phyloP scores from a whole-genome alignment of 2,329 filamentous ascomycete genomes.

The Talaromyces rugulosus region DNA sequence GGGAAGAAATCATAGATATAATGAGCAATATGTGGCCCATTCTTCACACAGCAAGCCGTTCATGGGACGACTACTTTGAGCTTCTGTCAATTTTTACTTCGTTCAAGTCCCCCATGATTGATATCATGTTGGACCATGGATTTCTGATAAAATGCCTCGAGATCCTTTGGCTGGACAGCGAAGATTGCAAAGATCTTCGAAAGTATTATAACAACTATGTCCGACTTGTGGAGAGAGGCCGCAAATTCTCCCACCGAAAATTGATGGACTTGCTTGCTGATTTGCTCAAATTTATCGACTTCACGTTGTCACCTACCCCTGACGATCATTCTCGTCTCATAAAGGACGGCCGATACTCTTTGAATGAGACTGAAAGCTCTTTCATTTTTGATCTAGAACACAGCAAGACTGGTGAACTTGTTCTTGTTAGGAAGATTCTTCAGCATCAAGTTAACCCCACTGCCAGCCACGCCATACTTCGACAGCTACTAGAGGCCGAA shows the following conservation, averaged over 20 bases:
- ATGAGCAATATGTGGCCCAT: slow-evolving; percentile 57
- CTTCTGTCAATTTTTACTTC: slow-evolving; percentile 64
- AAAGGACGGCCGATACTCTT: slow-evolving; percentile 27
- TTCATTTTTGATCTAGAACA: slow-evolving; percentile 31
- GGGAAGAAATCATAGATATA: slow-evolving; percentile 38
- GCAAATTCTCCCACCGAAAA: slow-evolving; percentile 40
- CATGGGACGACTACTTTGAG: slow-evolving; percentile 74
- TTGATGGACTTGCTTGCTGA: slow-evolving; percentile 39
- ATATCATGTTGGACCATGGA: slow-evolving; percentile 56
- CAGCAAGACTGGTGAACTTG: slow-evolving; percentile 29
- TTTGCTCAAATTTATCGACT: slow-evolving; percentile 36
- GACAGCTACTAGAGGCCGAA: slow-evolving; percentile 52
- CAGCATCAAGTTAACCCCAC: slow-evolving; percentile 54
- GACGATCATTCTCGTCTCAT: slow-evolving; percentile 21
- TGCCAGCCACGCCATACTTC: slow-evolving; percentile 55
- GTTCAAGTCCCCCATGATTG: slow-evolving; percentile 57
- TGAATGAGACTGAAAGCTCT: slow-evolving; percentile 30
- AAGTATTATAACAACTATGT: slow-evolving; percentile 49
- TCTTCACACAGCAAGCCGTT: slow-evolving; percentile 59
- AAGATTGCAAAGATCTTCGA: slow-evolving; percentile 46
- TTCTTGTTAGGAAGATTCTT: slow-evolving; percentile 59
- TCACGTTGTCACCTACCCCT: slow-evolving; percentile 25
- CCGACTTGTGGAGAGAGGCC: slow-evolving; percentile 43
- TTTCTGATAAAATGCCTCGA: slow-evolving; percentile 58
- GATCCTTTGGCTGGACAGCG: slow-evolving; percentile 58